A percentile compares a stretch with the other conserved stretches of the same genome.
Conservation (phyloP, 805 yeast species). For the Yamadazyma laniorum region DNA sequence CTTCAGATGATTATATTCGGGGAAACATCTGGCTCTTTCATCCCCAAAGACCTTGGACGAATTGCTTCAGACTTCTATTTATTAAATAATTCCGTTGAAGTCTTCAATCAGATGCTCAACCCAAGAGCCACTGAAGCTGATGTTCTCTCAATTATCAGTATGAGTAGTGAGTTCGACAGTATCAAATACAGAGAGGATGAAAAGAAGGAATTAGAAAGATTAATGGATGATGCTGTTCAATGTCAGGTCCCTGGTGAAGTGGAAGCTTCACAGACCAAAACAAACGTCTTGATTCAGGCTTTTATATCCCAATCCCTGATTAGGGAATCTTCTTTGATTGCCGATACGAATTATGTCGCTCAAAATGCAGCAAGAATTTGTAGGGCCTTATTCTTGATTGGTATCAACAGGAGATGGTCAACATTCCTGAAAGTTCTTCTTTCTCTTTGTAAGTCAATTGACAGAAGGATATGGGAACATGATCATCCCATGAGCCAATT, state of each 20-base stretch:
- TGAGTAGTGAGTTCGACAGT: slow-evolving; percentile 92
- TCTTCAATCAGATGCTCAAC: slow-evolving; percentile 79
- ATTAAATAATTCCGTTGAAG: slow-evolving; percentile 79
- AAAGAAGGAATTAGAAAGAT: slow-evolving; percentile 60
- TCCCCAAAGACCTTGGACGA: slow-evolving; percentile 87
- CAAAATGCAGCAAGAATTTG: slow-evolving; percentile 93
- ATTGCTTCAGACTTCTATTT: slow-evolving; percentile 93
- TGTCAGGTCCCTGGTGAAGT: slow-evolving; percentile 81
- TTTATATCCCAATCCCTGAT: slow-evolving; percentile 74
- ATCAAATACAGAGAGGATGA: slow-evolving; percentile 90
- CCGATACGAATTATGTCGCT: slow-evolving; percentile 91
- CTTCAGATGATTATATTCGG: slow-evolving; percentile 94
- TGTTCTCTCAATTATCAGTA: slow-evolving; percentile 79
- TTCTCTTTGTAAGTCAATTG: slow-evolving; percentile 82
- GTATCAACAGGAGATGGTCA: slow-evolving; percentile 92
- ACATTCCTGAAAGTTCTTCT: slow-evolving; percentile 68
- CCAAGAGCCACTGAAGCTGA: slow-evolving; percentile 92
- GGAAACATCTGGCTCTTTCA: slow-evolving; percentile 74
- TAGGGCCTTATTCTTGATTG: slow-evolving; percentile 84
- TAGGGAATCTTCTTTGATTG: slow-evolving; percentile 74
- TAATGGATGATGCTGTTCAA: slow-evolving; percentile 59
- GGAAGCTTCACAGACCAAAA: slow-evolving; percentile 79
- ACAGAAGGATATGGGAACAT: slow-evolving; percentile 81
- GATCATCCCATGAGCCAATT: slow-evolving; percentile 90
- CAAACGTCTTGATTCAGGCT: slow-evolving; percentile 84